A percentile compares a stretch with the other conserved stretches of the same genome.
These are phyloP conservation scores for Xylaria grammica DNA, from an alignment of 495 filamentous ascomycete genomes.

Conservation along the genomic window DNA sequence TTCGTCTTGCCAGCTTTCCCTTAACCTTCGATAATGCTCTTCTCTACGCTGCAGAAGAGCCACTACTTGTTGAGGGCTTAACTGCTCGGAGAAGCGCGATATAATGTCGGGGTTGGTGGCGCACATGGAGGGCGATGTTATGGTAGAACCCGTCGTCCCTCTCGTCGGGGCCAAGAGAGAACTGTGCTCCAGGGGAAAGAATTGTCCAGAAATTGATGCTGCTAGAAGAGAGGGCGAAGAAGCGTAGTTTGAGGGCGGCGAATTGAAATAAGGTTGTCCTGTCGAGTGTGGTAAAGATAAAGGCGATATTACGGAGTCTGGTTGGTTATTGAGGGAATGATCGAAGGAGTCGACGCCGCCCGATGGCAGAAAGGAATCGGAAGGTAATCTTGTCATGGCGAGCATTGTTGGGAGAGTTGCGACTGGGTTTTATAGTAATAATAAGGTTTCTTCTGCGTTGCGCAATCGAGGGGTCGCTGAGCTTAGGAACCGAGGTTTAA, in stretches of 20 bases:
- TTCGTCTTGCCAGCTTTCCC: slow-evolving; percentile 53
- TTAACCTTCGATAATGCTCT: slow-evolving; percentile 45
- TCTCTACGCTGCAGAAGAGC: slow-evolving; percentile 45
- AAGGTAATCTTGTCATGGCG: slow-evolving; percentile 39
- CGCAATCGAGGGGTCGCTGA: neutral
- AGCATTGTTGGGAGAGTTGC: slow-evolving; percentile 21
- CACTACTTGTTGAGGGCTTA: slow-evolving; percentile 29
- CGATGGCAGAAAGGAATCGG: slow-evolving; percentile 40
- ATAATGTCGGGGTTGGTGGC: slow-evolving; percentile 25
- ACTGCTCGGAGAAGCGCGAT: slow-evolving; percentile 28
- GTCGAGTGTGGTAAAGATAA: slow-evolving; percentile 44
- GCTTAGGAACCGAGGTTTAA: neutral
- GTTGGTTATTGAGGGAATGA: slow-evolving; percentile 34
- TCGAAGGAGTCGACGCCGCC: slow-evolving; percentile 25
- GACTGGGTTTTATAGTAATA: neutral
- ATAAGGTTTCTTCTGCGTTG: neutral
- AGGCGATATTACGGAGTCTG: slow-evolving; percentile 48
- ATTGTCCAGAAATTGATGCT: slow-evolving; percentile 28
- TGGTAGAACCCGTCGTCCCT: slow-evolving; percentile 10
- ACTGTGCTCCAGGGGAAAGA: slow-evolving; percentile 34
- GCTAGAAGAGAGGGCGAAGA: slow-evolving; percentile 28
- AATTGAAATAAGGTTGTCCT: slow-evolving; percentile 40
- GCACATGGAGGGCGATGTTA: slow-evolving; percentile 33
- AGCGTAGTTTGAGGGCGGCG: slow-evolving; percentile 35
- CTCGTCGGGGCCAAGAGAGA: slow-evolving; percentile 28